Conservation (phyloP, 1,284 basidiomycete genomes). For the Phellopilus nigrolimitatus region DNA sequence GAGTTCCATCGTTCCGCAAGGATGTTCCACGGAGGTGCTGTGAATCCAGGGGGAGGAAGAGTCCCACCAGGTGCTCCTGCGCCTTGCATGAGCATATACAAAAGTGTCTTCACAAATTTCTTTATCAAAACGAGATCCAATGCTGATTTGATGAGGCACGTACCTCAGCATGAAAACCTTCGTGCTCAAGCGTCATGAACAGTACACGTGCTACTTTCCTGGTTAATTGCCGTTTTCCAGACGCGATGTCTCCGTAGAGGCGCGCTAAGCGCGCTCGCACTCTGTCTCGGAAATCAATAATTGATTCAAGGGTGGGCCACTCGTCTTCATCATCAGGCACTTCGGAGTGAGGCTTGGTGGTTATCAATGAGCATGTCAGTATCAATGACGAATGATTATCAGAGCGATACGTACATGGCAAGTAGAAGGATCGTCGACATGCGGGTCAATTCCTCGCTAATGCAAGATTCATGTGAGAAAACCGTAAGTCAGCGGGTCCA, state of each 20-base stretch:
- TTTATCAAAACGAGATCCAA: background rate
- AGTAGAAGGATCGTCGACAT: constrained; percentile 81
- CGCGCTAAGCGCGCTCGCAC: constrained; percentile 69
- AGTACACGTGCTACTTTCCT: constrained; percentile 74
- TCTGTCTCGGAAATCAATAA: constrained; percentile 74
- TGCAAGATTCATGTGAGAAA: constrained; percentile 14
- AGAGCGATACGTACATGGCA: constrained; percentile 60
- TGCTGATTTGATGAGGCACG: constrained; percentile 12
- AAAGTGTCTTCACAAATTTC: constrained; percentile 59
- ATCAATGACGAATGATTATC: constrained; percentile 1
- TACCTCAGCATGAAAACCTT: constrained; percentile 79
- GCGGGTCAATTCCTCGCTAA: constrained; percentile 93
- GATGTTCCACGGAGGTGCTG: constrained; percentile 69
- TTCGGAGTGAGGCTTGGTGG: constrained; percentile 73
- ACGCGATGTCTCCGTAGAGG: constrained; percentile 70
- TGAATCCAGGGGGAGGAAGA: constrained; percentile 73
- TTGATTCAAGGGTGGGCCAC: constrained; percentile 77
- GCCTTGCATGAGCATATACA: constrained; percentile 91
- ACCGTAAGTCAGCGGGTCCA: background rate
- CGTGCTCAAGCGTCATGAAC: constrained; percentile 89
- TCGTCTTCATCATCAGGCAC: constrained; percentile 79
- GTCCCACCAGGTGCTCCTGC: constrained; percentile 63
- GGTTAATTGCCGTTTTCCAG: constrained; percentile 53
- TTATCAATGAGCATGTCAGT: constrained; percentile 2
- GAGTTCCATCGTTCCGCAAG: constrained; percentile 65